A percentile compares a stretch with the other conserved stretches of the same genome.
phyloP scores from a whole-genome alignment of 148 eudicot species.

The Salicornia ramosissima region DNA sequence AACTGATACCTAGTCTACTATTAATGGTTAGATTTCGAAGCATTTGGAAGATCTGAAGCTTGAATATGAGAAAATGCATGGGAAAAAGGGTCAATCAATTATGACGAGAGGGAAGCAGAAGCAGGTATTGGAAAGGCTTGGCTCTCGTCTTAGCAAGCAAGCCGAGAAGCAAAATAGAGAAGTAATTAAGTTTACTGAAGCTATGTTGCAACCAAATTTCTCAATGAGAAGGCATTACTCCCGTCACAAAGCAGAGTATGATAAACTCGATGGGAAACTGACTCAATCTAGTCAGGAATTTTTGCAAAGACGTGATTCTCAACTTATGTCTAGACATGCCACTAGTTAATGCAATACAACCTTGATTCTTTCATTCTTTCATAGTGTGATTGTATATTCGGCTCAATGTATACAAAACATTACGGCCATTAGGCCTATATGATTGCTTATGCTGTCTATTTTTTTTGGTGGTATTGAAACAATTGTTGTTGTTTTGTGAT shows the following conservation, averaged over 20 bases:
- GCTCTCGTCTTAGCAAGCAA: conserved; percentile 16
- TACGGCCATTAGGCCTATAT: conserved; percentile 8
- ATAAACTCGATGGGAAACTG: conserved; percentile 32
- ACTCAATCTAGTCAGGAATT: conserved; percentile 20
- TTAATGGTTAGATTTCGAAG: conserved; percentile 58
- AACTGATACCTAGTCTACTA: neutral
- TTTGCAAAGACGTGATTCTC: conserved; percentile 35
- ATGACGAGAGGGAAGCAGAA: conserved; percentile 45
- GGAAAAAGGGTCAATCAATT: conserved; percentile 42
- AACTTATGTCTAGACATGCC: conserved; percentile 32
- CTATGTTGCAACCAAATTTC: conserved; percentile 17
- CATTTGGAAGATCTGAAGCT: conserved; percentile 61
- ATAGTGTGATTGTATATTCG: conserved; percentile 18
- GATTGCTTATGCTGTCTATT: conserved; percentile 15
- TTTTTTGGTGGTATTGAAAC: conserved; percentile 13
- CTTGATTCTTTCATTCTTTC: conserved; percentile 33
- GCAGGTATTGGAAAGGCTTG: conserved; percentile 27
- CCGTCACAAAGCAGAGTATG: conserved; percentile 23
- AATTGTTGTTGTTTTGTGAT: conserved; percentile 4
- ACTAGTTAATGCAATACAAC: conserved; percentile 20
- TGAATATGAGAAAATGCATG: conserved; percentile 63
- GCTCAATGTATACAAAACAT: conserved; percentile 1
- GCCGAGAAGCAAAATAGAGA: conserved; percentile 30
- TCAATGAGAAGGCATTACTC: conserved; percentile 28
- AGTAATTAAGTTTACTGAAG: conserved; percentile 22